Evolutionary conservation across 768 basidiomycete genomes (phyloP).

Genomic region (Lactarius evosmus): DNA sequence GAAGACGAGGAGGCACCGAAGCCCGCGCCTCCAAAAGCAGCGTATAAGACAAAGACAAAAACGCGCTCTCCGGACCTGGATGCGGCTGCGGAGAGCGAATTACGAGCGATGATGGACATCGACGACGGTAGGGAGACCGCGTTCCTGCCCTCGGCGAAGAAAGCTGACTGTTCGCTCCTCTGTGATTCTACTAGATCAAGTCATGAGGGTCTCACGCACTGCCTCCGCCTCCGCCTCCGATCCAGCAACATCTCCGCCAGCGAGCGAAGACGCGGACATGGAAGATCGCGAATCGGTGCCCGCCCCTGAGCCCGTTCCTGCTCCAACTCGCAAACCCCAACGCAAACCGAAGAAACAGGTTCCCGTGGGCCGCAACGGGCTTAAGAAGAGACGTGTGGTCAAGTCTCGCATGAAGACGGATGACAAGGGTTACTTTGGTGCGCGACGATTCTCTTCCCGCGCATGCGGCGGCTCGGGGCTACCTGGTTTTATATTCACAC

Average conservation of each 20-base stretch:
- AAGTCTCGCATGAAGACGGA: slow-evolving; percentile 56
- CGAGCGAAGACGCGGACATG: slow-evolving; percentile 32
- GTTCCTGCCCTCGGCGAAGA: background rate
- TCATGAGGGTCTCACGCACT: slow-evolving; percentile 20
- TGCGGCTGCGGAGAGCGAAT: slow-evolving; percentile 42
- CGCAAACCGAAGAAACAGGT: slow-evolving; percentile 52
- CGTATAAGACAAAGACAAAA: slow-evolving; percentile 35
- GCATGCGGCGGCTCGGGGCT: background rate
- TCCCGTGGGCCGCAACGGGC: slow-evolving; percentile 75
- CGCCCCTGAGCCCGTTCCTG: slow-evolving; percentile 26
- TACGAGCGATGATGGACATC: slow-evolving; percentile 71
- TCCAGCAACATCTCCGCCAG: slow-evolving; percentile 27
- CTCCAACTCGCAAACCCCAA: slow-evolving; percentile 37
- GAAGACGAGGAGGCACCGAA: slow-evolving; percentile 48
- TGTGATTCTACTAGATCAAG: slow-evolving; percentile 39
- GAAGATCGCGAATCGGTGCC: slow-evolving; percentile 29
- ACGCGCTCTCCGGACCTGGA: slow-evolving; percentile 45
- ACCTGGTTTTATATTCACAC: slow-evolving; percentile 1
- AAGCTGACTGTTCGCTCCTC: slow-evolving; percentile 31
- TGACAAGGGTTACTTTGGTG: slow-evolving; percentile 73
- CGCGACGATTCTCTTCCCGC: slow-evolving; percentile 28
- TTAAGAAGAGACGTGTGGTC: slow-evolving; percentile 66
- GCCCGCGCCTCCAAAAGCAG: slow-evolving; percentile 36
- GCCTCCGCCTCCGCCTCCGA: slow-evolving; percentile 13
- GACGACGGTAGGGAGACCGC: slow-evolving; percentile 53